Evolutionary conservation across 139 green algal genomes (phyloP).

Genomic region (Penium margaritaceum): DNA sequence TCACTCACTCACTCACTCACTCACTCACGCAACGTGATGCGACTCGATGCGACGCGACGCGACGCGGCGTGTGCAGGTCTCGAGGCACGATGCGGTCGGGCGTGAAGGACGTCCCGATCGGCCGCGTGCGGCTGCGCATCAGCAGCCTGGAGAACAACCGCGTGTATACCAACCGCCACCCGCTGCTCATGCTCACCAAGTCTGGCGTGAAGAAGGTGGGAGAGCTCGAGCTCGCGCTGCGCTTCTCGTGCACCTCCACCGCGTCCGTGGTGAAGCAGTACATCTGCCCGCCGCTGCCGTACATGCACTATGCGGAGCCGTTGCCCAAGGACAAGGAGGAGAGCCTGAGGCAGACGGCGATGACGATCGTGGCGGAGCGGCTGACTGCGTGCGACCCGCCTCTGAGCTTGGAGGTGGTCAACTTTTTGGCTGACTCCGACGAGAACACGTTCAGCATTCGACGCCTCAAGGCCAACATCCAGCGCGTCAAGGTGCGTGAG

Average conservation of each 20-base stretch:
- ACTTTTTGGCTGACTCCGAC: constrained; percentile 19
- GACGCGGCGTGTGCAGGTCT: no score
- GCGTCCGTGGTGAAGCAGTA: no score
- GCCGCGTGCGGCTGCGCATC: no score
- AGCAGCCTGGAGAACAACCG: no score
- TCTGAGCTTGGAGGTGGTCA: not conserved
- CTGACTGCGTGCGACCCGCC: constrained; percentile 1
- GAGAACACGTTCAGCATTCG: constrained; percentile 21
- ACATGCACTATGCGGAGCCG: constrained; percentile 17
- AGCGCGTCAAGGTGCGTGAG: constrained; percentile 18
- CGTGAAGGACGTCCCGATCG: no score
- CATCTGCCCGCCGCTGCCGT: not conserved
- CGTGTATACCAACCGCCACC: no score
- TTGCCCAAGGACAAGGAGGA: not conserved
- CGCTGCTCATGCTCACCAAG: no score
- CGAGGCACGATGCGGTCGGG: not conserved
- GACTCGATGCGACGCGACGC: no score
- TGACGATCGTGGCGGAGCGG: not conserved
- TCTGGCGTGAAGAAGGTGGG: no score
- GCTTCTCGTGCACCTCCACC: no score
- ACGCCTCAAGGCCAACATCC: constrained; percentile 7
- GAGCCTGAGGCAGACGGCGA: not conserved
- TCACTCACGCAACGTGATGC: not conserved
- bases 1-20: not conserved
- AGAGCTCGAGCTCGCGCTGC: no score